Conservation (phyloP, 2,329 filamentous ascomycete genomes). For the Sarocladium strictum region DNA sequence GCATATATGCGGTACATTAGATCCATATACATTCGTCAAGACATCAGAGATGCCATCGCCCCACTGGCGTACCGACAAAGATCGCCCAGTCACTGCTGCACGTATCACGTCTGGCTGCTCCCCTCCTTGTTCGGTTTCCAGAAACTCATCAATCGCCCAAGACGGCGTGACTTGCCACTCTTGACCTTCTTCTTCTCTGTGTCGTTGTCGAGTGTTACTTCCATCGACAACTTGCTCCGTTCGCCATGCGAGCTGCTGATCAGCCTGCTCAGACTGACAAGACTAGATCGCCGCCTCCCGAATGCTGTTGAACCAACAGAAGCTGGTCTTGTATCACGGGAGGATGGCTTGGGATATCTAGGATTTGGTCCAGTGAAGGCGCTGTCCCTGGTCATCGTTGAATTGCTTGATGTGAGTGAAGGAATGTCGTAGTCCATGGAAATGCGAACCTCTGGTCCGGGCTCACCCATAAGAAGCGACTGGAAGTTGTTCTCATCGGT, state of each 20-base stretch:
- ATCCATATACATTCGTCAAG: conserved; percentile 31
- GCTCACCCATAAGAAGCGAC: conserved; percentile 67
- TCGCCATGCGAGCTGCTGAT: conserved; percentile 71
- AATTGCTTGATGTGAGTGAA: conserved; percentile 68
- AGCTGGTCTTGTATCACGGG: conserved; percentile 52
- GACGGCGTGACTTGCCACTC: conserved; percentile 59
- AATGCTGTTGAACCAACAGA: conserved; percentile 58
- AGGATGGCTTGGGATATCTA: conserved; percentile 41
- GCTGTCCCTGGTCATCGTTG: conserved; percentile 69
- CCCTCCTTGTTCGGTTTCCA: conserved; percentile 58
- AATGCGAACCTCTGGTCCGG: conserved; percentile 64
- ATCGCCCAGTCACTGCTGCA: neutral
- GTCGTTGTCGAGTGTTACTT: conserved; percentile 53
- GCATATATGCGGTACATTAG: conserved; percentile 27
- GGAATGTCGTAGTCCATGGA: conserved; percentile 67
- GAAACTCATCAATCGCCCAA: conserved; percentile 73
- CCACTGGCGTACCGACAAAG: conserved; percentile 14
- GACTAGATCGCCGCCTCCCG: conserved; percentile 66
- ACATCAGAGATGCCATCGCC: conserved; percentile 13
- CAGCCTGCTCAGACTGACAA: conserved; percentile 70
- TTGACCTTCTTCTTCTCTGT: conserved; percentile 48
- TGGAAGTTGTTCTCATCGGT: conserved; percentile 66
- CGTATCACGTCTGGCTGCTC: neutral
- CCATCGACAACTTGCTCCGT: conserved; percentile 67
- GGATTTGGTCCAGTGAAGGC: conserved; percentile 34